These are phyloP conservation scores for Salix suchowensis DNA, from an alignment of 345 rosid genomes.

Conservation along the genomic window DNA sequence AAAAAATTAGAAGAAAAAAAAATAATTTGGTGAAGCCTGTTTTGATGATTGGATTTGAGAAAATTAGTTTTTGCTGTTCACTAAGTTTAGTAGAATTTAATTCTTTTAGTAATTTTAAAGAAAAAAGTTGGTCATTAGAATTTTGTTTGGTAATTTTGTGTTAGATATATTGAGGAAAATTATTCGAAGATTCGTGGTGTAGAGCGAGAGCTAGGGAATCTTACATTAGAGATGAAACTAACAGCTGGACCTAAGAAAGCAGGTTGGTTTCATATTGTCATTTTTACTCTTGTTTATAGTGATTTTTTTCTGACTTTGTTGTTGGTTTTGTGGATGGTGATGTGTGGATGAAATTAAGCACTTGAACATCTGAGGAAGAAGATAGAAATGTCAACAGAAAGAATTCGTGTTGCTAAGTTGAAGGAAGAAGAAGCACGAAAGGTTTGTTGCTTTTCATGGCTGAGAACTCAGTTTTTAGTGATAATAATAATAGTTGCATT, in stretches of 20 bases:
- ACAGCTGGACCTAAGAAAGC: constrained; percentile 96
- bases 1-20: too few relatives aligned
- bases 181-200: constrained; percentile 80
- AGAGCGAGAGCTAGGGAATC: constrained; percentile 71
- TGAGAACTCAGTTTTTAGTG: background rate
- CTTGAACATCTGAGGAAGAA: constrained; percentile 87
- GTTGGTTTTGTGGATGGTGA: constrained; percentile 3
- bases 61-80: background rate
- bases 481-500: too few relatives aligned
- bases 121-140: too few relatives aligned
- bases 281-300: background rate
- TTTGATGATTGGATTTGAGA: background rate
- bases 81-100: background rate
- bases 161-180: constrained; percentile 82
- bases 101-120: too few relatives aligned
- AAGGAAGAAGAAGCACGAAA: constrained; percentile 77
- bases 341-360: constrained; percentile 38
- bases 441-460: constrained; percentile 40
- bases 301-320: background rate
- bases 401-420: constrained; percentile 58
- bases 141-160: constrained; percentile 2
- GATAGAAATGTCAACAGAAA: constrained; percentile 70
- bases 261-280: constrained; percentile 40
- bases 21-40: background rate
- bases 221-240: constrained; percentile 88